Evolutionary conservation across 371 early-diverging fungal genomes (phyloP), one percentile per base, ranked within the genome.

Genomic region (Spiromyces aspiralis): DNA sequence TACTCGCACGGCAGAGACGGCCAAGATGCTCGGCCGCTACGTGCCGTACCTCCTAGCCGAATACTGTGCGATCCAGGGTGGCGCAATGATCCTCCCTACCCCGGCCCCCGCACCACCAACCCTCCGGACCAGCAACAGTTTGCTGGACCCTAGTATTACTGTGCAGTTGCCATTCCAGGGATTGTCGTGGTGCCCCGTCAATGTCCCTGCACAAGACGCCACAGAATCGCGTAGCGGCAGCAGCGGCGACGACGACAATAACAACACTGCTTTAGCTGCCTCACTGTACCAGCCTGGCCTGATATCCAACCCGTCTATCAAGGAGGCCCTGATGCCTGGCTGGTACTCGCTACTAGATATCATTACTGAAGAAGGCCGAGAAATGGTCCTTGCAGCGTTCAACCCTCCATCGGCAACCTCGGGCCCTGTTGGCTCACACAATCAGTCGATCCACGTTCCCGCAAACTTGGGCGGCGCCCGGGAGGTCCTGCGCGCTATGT

Each of bases 11-110:
- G 59, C 61, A 6, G 45, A 43, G 12, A 50, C 48, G 0, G 55
- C 59, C 12, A 44, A 51, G 12, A 51, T 59, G 27, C 54, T 67
- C 41, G 47, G 59, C 6, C 44, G 44, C n/a, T 58, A 55, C 41
- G 57, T 49, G 13, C 56, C 67, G 10, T 50, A 56, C 23, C 41
- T 67, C 12, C 49, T 67, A 20, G 54, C 68, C n/a, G 67, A 67
- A 44, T 67, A 67, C 47, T 67, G 69, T 27, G 49, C 64, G 12
- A 60, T 67, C 23, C 63, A 64, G 50, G 63, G 63, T 43, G 35
- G 35, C 16, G 35, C 35, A 10, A 16, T 16, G 16, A 35, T 35
- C 6, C 16, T 35, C 6, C 35, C 35, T 10, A 35, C 35, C 35
- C 35, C 35, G 35, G 10, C 35, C 16, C 35, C 35, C 10, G 16